Conservation (phyloP, 495 filamentous ascomycete genomes). For the Tirmania nivea region DNA sequence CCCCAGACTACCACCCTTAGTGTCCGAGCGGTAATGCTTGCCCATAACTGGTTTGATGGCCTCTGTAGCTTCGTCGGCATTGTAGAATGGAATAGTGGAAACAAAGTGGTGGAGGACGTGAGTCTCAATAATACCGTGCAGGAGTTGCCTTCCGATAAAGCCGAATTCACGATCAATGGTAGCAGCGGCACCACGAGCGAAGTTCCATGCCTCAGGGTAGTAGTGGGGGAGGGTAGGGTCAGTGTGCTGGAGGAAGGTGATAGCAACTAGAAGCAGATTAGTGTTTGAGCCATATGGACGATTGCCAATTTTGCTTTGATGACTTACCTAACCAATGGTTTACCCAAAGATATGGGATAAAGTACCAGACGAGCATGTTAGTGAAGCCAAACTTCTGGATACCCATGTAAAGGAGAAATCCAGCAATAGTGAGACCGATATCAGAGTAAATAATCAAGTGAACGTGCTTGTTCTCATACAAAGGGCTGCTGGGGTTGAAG, state of each 20-base stretch:
- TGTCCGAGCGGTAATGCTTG: slow-evolving; percentile 52
- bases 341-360: slow-evolving; percentile 87
- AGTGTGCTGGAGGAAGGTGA: slow-evolving; percentile 83
- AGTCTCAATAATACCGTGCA: slow-evolving; percentile 84
- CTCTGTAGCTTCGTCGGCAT: slow-evolving; percentile 69
- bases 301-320: neutral
- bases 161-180: slow-evolving; percentile 82
- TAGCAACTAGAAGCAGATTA: slow-evolving; percentile 32
- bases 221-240: slow-evolving; percentile 76
- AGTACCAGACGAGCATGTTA: slow-evolving; percentile 85
- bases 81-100: slow-evolving; percentile 70
- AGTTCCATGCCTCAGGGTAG: slow-evolving; percentile 54
- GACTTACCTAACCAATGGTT: slow-evolving; percentile 85
- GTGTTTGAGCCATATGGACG: neutral
- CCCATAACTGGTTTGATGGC: slow-evolving; percentile 72
- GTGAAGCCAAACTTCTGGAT: slow-evolving; percentile 55
- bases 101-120: slow-evolving; percentile 83
- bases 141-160: slow-evolving; percentile 63
- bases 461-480: slow-evolving; percentile 79
- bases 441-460: slow-evolving; percentile 69
- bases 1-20: slow-evolving; percentile 37
- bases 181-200: slow-evolving; percentile 60
- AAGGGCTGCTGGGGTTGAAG: slow-evolving; percentile 65
- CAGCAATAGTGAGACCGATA: slow-evolving; percentile 42
- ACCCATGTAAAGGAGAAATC: slow-evolving; percentile 33